phyloP scores from a whole-genome alignment of 2,329 filamentous ascomycete genomes.

The Fusarium protoensiforme region DNA sequence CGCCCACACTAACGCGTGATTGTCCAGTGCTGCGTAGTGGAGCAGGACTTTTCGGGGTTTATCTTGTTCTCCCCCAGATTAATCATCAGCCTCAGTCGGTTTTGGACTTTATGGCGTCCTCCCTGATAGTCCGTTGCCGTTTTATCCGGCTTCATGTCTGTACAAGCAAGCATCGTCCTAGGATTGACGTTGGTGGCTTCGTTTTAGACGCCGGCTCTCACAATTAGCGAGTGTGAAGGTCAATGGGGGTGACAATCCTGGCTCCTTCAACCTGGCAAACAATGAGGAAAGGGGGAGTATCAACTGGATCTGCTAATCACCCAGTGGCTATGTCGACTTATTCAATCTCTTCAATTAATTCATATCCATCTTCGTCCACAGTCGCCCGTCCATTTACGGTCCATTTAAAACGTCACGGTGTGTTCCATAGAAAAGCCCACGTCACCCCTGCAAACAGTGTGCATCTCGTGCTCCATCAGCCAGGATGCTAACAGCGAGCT shows the following conservation, averaged over 20 bases:
- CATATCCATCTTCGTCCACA: background rate
- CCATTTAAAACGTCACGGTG: background rate
- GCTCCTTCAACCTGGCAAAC: background rate
- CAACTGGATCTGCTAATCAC: background rate
- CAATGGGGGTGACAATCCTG: background rate
- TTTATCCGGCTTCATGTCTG: background rate
- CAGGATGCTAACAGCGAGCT: background rate
- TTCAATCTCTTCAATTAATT: background rate
- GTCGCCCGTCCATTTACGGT: background rate
- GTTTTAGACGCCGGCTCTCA: background rate
- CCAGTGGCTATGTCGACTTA: background rate
- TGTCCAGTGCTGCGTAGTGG: background rate
- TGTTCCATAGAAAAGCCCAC: background rate
- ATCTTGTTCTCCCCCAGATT: background rate
- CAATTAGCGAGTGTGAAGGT: background rate
- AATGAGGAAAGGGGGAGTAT: background rate
- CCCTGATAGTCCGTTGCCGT: background rate
- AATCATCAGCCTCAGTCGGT: background rate
- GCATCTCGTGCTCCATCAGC: background rate
- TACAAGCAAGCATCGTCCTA: background rate
- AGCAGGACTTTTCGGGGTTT: background rate
- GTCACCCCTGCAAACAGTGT: background rate
- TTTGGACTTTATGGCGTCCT: background rate
- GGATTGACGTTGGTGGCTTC: background rate
- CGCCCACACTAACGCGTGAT: background rate